phyloP scores from a whole-genome alignment of 768 basidiomycete species.

The Rhizopogon vinicolor region DNA sequence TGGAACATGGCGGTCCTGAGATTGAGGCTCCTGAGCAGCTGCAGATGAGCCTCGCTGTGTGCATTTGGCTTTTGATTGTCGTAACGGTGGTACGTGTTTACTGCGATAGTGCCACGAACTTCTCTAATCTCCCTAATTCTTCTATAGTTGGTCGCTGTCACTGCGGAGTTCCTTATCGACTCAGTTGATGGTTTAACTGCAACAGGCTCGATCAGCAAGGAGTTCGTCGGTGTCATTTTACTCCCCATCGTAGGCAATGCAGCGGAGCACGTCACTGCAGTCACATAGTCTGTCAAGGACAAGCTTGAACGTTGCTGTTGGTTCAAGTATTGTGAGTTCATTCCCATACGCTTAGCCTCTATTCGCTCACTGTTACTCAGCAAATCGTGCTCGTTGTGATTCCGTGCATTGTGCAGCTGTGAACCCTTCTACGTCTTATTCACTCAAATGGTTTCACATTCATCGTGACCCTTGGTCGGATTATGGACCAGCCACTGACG shows the following conservation, averaged over 20 bases:
- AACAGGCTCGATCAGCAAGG: neutral
- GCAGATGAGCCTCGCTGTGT: too few relatives aligned
- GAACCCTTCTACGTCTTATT: too few relatives aligned
- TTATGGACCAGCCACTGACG: conserved; percentile 71
- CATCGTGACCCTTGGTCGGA: conserved; percentile 78
- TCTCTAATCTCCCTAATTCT: too few relatives aligned
- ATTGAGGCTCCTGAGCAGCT: too few relatives aligned
- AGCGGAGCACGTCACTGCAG: neutral
- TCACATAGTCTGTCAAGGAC: neutral
- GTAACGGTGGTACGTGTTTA: too few relatives aligned
- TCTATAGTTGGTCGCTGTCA: conserved; percentile 26
- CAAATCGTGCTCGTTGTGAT: neutral
- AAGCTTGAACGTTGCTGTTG: neutral
- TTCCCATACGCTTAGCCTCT: neutral
- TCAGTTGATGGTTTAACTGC: neutral
- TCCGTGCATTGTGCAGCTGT: conserved; percentile 18
- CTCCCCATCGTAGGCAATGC: neutral
- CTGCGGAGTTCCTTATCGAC: neutral
- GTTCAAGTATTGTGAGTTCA: neutral
- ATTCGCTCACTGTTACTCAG: neutral
- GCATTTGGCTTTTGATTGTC: too few relatives aligned
- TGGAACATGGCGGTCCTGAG: too few relatives aligned
- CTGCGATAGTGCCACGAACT: too few relatives aligned
- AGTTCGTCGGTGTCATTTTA: neutral
- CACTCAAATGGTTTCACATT: conserved; percentile 34